A percentile compares a stretch with the other conserved stretches of the same genome.
These are phyloP conservation scores for Trichoderma aggressivum DNA, from an alignment of 2,329 filamentous ascomycete species.

Conservation along the genomic window DNA sequence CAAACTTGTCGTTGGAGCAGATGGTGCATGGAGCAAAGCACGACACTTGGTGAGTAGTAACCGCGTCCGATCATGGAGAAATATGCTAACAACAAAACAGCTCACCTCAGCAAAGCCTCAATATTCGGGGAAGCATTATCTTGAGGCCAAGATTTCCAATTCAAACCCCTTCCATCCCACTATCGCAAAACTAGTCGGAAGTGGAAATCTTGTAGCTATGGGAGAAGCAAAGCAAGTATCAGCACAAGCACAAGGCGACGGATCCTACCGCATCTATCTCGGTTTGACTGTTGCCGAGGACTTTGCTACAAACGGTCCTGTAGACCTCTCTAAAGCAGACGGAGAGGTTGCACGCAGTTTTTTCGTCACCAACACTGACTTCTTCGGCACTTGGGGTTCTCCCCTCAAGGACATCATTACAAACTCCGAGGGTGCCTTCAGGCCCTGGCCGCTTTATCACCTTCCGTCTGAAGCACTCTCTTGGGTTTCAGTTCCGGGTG, in stretches of 20 bases:
- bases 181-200: not conserved
- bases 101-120: constrained; percentile 21
- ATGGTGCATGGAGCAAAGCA: constrained; percentile 39
- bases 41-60: constrained; percentile 21
- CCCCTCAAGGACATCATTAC: not conserved
- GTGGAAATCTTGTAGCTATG: not conserved
- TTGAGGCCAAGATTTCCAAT: not conserved
- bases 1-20: constrained; percentile 37
- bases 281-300: not conserved
- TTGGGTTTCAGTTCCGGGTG: not conserved
- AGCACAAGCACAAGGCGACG: not conserved
- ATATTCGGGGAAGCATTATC: constrained; percentile 12
- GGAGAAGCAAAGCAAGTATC: not conserved
- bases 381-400: not conserved
- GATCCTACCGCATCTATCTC: not conserved
- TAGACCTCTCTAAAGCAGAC: not conserved
- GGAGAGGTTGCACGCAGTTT: not conserved
- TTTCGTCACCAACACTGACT: not conserved
- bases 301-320: not conserved
- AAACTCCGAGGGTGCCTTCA: not conserved
- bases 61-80: not conserved
- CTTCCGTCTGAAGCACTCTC: not conserved
- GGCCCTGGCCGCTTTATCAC: constrained; percentile 4
- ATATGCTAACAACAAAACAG: constrained; percentile 16
- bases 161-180: not conserved